Base-by-base conservation (phyloP, 345 rosid species). In the Sisymbrium irio region DNA sequence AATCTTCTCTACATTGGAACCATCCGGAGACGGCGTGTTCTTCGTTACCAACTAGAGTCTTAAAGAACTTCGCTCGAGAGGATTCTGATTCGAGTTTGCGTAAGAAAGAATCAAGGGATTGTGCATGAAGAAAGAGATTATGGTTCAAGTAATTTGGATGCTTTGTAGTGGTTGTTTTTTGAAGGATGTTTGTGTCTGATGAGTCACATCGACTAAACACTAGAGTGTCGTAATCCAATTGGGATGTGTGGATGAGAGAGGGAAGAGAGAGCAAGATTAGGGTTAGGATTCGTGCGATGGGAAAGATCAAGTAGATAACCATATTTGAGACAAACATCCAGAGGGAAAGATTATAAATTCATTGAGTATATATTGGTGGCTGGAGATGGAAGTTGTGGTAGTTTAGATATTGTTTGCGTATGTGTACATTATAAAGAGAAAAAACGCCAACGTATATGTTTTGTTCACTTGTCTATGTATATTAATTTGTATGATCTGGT, bases 1-100 rank as follows among this genome's bases (percentile, higher is more conserved):
- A 77, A 41, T 85, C 88, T 17, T 82, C 79, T 64, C 85, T 82
- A 77, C 98, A 91, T 15, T 88, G 98, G 41, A 81, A 93, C 66
- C 83, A 77, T 36, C 92, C 98, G 0, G 92, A 86, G 59, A 89
- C 73, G 3, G 80, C 88, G 25, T 65, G 47, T 18, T 65, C 42
- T 1, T 49, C 77, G 20, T 78, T 77, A 12, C 89, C 92, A 0
- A 76, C 74, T 0, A 82, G 68, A 76, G 92, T 62, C 78, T 83
- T 86, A 67, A 58, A 86, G 82, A 86, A 93, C 62, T 77, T 90
- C 57, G 82, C 79, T 1, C 59, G 62, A 33, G 75, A 76, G 4
- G 98, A 84, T 59, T 81, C 83, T 0, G 87, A 49, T 41, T 71
- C 47, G 20, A 91, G 83, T 56, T 84, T 79, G 32, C 71, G 54